Percentiles rank a stretch among this genome's conserved stretches.
Evolutionary conservation across 768 basidiomycete species (phyloP).

Genomic region (Daedaleopsis nitida): DNA sequence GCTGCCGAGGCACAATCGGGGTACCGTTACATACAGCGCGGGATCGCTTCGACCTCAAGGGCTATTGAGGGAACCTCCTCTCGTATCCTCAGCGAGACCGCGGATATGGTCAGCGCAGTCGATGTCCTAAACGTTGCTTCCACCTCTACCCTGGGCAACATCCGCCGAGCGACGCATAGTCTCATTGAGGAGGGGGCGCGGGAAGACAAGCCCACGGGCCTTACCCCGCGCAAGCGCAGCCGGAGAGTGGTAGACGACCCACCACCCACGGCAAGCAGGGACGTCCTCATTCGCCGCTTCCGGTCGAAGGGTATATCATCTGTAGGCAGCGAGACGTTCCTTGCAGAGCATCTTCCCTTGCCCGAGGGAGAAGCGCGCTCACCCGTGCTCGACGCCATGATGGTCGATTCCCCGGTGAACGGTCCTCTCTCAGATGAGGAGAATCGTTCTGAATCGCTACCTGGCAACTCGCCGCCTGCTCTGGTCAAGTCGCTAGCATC

Average conservation of each 20-base stretch:
- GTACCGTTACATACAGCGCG: constrained; percentile 52
- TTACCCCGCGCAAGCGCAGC: constrained; percentile 73
- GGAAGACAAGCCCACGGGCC: constrained; percentile 68
- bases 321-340: constrained; percentile 38
- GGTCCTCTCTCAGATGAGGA: constrained; percentile 14
- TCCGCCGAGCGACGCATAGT: constrained; percentile 52
- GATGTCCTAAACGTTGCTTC: constrained; percentile 48
- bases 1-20: constrained; percentile 52
- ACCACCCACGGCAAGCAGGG: constrained; percentile 67
- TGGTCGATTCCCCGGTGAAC: constrained; percentile 12
- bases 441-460: constrained; percentile 28
- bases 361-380: constrained; percentile 31
- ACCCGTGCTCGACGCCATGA: constrained; percentile 17
- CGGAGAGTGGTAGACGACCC: constrained; percentile 75
- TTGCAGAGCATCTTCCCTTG: constrained; percentile 39
- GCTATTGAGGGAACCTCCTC: constrained; percentile 45
- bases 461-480: constrained; percentile 18
- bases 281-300: constrained; percentile 58
- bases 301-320: constrained; percentile 36
- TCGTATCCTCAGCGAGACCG: constrained; percentile 51
- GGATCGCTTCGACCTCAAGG: constrained; percentile 51
- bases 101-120: constrained; percentile 41
- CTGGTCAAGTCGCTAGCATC: constrained; percentile 36
- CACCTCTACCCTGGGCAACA: constrained; percentile 44
- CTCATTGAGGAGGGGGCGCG: constrained; percentile 59